These are phyloP conservation scores for Cladosporium velox DNA, from an alignment of 2,329 filamentous ascomycete species.

Conservation along the genomic window DNA sequence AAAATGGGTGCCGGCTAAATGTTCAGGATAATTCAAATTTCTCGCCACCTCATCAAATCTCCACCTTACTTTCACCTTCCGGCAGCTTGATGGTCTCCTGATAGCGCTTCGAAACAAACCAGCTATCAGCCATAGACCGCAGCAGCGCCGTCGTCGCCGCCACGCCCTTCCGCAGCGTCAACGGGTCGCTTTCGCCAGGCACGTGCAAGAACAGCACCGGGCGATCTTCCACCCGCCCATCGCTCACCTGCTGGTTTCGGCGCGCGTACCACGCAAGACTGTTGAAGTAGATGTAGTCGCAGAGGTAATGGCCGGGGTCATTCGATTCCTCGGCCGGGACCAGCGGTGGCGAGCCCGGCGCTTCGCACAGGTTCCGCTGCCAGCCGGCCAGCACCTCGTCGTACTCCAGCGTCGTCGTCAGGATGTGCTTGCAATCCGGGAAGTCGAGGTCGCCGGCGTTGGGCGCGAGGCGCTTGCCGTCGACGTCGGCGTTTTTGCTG, in stretches of 20 bases:
- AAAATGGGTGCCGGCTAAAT: neutral
- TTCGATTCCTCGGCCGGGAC: conserved; percentile 25
- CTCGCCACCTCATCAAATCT: neutral
- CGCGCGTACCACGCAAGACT: conserved; percentile 40
- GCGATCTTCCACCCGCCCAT: conserved; percentile 26
- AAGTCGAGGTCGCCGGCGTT: conserved; percentile 32
- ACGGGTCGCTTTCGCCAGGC: conserved; percentile 39
- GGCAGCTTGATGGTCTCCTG: neutral
- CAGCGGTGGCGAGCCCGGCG: neutral
- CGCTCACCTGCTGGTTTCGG: conserved; percentile 27
- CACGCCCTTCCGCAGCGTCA: conserved; percentile 37
- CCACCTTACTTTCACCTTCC: neutral
- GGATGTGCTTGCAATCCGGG: conserved; percentile 32
- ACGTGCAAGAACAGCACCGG: conserved; percentile 48
- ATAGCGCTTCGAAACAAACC: conserved; percentile 10
- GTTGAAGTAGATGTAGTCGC: conserved; percentile 49
- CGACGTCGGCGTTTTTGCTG: conserved; percentile 64
- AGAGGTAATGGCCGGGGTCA: conserved; percentile 47
- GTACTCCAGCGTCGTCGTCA: conserved; percentile 36
- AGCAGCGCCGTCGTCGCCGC: conserved; percentile 36
- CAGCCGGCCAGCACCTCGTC: conserved; percentile 35
- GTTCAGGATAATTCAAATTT: neutral
- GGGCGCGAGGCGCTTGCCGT: conserved; percentile 47
- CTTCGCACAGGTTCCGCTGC: conserved; percentile 29
- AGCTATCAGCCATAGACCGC: conserved; percentile 39